Conservation (phyloP, 2,329 filamentous ascomycete genomes). For the Colletotrichum sp. region DNA sequence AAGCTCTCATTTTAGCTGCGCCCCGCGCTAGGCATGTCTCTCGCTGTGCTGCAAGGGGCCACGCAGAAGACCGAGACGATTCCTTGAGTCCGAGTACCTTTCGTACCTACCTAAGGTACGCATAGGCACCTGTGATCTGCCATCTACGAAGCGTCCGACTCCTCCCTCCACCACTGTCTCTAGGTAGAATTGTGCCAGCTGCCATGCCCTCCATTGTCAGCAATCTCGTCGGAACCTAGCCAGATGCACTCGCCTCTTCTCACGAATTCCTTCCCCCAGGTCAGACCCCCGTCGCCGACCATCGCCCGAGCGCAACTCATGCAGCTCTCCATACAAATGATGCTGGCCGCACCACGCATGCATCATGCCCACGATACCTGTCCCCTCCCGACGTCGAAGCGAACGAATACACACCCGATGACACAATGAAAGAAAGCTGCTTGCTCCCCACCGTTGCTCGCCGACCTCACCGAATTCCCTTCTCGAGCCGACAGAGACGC, state of each 20-base stretch:
- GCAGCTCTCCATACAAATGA: background rate
- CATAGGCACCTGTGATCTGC: background rate
- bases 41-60: background rate
- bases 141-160: no score
- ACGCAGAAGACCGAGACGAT: background rate
- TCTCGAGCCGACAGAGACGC: no score
- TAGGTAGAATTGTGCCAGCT: no score
- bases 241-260: background rate
- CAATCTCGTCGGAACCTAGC: background rate
- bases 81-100: no score
- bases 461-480: no score
- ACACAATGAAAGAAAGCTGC: no score
- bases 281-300: background rate
- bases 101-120: background rate
- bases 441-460: no score
- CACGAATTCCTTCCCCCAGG: background rate
- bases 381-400: no score
- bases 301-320: background rate
- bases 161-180: no score
- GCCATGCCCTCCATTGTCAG: no score
- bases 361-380: background rate
- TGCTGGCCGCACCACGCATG: background rate
- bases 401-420: no score
- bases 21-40: background rate
- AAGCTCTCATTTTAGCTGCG: background rate